Conservation (phyloP, 2,329 filamentous ascomycete genomes). For the Aspergillus pseudoterreus region DNA sequence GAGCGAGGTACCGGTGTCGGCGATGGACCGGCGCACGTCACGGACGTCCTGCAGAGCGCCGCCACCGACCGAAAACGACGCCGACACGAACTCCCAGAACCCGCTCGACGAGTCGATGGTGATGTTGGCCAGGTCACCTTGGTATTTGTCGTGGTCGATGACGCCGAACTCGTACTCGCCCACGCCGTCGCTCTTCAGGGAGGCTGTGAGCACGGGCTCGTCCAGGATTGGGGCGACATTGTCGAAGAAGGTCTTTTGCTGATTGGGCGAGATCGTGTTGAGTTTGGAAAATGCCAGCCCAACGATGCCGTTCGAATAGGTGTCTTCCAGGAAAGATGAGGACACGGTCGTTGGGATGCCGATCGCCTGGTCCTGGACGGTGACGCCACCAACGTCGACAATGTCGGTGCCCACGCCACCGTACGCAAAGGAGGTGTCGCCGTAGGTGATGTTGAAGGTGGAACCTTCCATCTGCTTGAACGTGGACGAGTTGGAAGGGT, state of each 20-base stretch:
- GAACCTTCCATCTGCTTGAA: constrained; percentile 49
- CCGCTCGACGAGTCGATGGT: constrained; percentile 59
- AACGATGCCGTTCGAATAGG: constrained; percentile 64
- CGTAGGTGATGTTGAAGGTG: constrained; percentile 64
- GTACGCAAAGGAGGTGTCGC: constrained; percentile 60
- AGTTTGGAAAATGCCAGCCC: constrained; percentile 64
- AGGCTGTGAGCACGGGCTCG: constrained; percentile 67
- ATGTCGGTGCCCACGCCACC: constrained; percentile 65
- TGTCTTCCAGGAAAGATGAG: constrained; percentile 55
- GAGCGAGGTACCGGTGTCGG: constrained; percentile 67
- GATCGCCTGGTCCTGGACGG: constrained; percentile 60
- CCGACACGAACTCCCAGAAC: constrained; percentile 66
- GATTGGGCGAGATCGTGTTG: constrained; percentile 61
- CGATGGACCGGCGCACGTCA: constrained; percentile 47
- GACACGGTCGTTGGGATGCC: constrained; percentile 62
- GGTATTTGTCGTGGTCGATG: constrained; percentile 63
- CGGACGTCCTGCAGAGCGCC: constrained; percentile 34
- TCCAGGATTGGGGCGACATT: constrained; percentile 61
- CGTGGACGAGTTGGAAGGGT: constrained; percentile 50
- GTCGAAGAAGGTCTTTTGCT: constrained; percentile 71
- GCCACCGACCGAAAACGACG: constrained; percentile 53
- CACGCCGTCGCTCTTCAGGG: constrained; percentile 57
- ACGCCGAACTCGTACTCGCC: constrained; percentile 72
- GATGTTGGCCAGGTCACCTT: constrained; percentile 59
- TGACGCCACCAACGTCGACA: constrained; percentile 64